Conservation (phyloP, 2,329 filamentous ascomycete genomes). For the Stagonosporopsis tanaceti region DNA sequence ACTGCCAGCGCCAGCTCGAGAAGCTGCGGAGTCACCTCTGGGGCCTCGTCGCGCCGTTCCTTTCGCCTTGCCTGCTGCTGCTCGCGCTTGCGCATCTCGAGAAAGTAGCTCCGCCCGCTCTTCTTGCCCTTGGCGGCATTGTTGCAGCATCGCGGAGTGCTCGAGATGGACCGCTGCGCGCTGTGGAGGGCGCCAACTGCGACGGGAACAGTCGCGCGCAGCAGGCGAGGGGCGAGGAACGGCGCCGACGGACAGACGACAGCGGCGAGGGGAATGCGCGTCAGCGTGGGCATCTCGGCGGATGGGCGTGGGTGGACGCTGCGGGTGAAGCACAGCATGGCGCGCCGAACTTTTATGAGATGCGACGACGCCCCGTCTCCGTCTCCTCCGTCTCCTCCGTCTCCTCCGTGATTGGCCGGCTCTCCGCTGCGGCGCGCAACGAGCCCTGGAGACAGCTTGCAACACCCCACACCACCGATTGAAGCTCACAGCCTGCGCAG, state of each 20-base stretch:
- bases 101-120: constrained; percentile 16
- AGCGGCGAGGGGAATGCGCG: constrained; percentile 38
- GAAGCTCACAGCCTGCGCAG: constrained; percentile 3
- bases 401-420: constrained; percentile 37
- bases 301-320: background rate
- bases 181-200: constrained; percentile 14
- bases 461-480: constrained; percentile 10
- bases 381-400: constrained; percentile 24
- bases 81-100: constrained; percentile 16
- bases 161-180: constrained; percentile 1
- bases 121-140: constrained; percentile 20
- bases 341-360: constrained; percentile 4
- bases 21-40: constrained; percentile 3
- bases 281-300: constrained; percentile 31
- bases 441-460: constrained; percentile 40
- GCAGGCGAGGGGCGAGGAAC: constrained; percentile 46
- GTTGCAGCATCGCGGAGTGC: constrained; percentile 23
- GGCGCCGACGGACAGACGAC: constrained; percentile 46
- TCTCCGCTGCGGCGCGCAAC: constrained; percentile 28
- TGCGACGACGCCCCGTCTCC: constrained; percentile 1
- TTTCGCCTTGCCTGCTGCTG: constrained; percentile 1
- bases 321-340: background rate
- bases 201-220: constrained; percentile 27
- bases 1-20: constrained; percentile 21
- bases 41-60: background rate